Base-by-base conservation (phyloP, 306 rosid species). In the Quercus bicolor region DNA sequence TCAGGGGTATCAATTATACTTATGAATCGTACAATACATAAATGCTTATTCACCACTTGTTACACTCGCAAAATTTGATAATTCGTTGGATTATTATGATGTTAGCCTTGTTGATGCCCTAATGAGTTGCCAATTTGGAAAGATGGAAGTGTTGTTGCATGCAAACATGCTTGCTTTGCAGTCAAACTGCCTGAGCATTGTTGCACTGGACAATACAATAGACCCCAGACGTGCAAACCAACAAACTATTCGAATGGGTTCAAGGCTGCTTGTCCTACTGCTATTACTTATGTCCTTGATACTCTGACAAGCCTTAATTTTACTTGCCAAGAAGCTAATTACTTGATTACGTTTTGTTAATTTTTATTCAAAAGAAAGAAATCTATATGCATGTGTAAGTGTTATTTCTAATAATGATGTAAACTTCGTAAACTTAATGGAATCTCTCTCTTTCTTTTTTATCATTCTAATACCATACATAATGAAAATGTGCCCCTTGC, bases 211-310 rank as follows among this genome's bases (percentile, higher is more conserved):
- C 70, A 75, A 0, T 88, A 83, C 54, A 86, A 76, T 33, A 84
- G 33, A 54, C 87, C 92, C 3, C 77, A 77, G 56, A 84, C 78
- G 18, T 84, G 91, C 76, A 70, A 76, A 66, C 85, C 92, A 7
- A 73, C 88, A 10, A 74, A 52, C 28, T 86, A 89, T 70, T 82
- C 91, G 12, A 86, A 75, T 82, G 84, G 76, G 33, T 91, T 88
- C 79, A 91, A 91, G 82, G 81, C 74, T 64, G 80, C 89, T 54
- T 89, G 92, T 59, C 94, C 92, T 11, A 71, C 80, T 45, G 88
- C 91, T 78, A 89, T 86, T 65, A 87, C 88, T 53, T 88, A 89
- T 79, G 92, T 94, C 37, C 88, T 85, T 66, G 94, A 91, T 78
- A 94, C 88, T 84, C 66, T 75, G 37, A 79, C 91, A 66, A 88